phyloP scores from a whole-genome alignment of 805 yeast species.

The Myxozyma lipomycoides region DNA sequence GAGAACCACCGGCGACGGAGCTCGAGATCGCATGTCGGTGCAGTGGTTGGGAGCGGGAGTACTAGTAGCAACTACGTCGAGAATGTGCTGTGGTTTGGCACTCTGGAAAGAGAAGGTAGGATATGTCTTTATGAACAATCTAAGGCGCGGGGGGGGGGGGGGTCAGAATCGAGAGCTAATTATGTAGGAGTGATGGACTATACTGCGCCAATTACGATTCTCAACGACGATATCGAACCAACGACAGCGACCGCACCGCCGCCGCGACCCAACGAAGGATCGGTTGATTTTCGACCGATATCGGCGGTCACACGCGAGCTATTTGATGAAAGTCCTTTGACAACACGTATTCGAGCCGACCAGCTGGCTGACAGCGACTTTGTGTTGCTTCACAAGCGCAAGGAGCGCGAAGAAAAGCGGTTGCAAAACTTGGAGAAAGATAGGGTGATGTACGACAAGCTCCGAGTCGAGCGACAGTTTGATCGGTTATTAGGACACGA shows the following conservation, averaged over 20 bases:
- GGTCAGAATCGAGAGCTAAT: background rate
- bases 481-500: conserved; percentile 18
- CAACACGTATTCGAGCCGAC: conserved; percentile 12
- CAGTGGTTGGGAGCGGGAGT: background rate
- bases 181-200: conserved; percentile 7
- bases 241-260: no score
- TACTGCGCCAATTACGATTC: conserved; percentile 2
- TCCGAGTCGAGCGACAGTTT: conserved; percentile 19
- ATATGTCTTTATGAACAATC: no score
- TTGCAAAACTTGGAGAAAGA: conserved; percentile 24
- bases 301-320: no score
- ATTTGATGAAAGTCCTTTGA: background rate
- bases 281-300: no score
- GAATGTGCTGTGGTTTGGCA: conserved; percentile 19
- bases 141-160: no score
- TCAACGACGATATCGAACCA: conserved; percentile 3
- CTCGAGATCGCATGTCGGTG: background rate
- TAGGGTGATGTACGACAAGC: conserved; percentile 22
- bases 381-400: conserved; percentile 5
- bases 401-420: conserved; percentile 25
- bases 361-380: conserved; percentile 16
- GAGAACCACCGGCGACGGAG: conserved; percentile 2
- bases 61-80: background rate
- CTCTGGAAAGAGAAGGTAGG: conserved; percentile 6
- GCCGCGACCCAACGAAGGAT: no score